Conservation (phyloP, 768 basidiomycete genomes). For the Suillus discolor region DNA sequence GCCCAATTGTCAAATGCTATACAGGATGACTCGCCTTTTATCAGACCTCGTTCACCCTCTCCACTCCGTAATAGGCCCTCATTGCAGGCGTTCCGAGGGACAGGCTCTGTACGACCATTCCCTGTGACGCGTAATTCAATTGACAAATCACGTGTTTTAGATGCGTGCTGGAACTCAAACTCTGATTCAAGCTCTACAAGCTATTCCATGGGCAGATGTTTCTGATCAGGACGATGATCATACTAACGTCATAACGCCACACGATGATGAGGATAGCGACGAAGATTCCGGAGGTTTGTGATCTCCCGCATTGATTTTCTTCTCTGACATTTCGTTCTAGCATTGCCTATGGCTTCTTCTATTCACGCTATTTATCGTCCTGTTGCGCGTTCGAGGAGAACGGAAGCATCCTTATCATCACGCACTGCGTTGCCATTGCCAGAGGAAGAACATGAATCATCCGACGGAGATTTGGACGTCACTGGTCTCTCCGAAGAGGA, state of each 20-base stretch:
- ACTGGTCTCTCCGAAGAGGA: conserved; percentile 51
- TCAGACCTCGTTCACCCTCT: conserved; percentile 72
- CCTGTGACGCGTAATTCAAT: conserved; percentile 8
- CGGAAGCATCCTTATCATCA: conserved; percentile 25
- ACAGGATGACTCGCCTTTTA: conserved; percentile 65
- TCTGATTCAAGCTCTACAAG: conserved; percentile 86
- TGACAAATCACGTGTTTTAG: conserved; percentile 39
- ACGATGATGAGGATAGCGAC: conserved; percentile 60
- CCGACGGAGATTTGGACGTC: conserved; percentile 35
- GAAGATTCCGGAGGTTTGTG: conserved; percentile 48
- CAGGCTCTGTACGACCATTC: conserved; percentile 62
- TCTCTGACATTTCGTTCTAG: conserved; percentile 10
- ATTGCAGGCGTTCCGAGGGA: conserved; percentile 59
- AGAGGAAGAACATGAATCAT: conserved; percentile 32
- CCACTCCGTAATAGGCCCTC: conserved; percentile 45
- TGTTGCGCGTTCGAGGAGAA: conserved; percentile 63
- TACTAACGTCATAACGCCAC: conserved; percentile 41
- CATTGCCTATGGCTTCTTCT: conserved; percentile 70
- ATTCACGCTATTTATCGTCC: conserved; percentile 89
- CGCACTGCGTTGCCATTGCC: conserved; percentile 16
- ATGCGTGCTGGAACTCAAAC: conserved; percentile 89
- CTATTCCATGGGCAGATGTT: conserved; percentile 75
- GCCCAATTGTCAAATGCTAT: conserved; percentile 15
- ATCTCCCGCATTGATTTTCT: conserved; percentile 26
- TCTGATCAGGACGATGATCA: conserved; percentile 71